Evolutionary conservation across 1,139 yeast genomes (phyloP).

Genomic region (Sugiyamaella grinbergsii): DNA sequence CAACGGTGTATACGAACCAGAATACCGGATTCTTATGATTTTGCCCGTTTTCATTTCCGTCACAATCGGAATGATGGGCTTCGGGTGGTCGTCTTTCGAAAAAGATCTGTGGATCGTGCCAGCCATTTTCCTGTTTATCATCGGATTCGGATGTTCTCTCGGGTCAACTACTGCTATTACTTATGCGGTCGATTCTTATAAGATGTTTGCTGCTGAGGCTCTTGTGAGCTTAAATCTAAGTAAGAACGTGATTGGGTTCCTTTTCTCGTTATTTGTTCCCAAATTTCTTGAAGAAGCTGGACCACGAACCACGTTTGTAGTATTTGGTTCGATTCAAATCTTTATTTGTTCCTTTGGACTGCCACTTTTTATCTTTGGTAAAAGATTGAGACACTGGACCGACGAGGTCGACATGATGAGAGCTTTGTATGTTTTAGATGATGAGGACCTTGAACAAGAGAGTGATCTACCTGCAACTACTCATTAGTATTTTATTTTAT

Average conservation of each 20-base stretch:
- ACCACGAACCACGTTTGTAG: constrained; percentile 51
- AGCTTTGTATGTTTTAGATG: constrained; percentile 31
- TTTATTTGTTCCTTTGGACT: constrained; percentile 53
- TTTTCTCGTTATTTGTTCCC: constrained; percentile 60
- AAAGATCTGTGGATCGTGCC: constrained; percentile 63
- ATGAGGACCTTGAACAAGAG: constrained; percentile 15
- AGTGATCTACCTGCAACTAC: background rate
- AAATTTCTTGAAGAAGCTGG: constrained; percentile 50
- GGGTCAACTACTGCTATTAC: constrained; percentile 66
- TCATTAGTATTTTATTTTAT: background rate
- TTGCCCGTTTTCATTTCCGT: constrained; percentile 52
- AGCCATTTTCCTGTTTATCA: constrained; percentile 55
- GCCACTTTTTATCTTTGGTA: constrained; percentile 60
- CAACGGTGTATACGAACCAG: constrained; percentile 63
- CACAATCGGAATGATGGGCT: constrained; percentile 60
- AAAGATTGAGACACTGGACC: constrained; percentile 53
- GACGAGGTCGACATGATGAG: constrained; percentile 37
- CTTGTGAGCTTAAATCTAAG: constrained; percentile 58
- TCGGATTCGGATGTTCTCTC: constrained; percentile 61
- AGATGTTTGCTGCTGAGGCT: constrained; percentile 60
- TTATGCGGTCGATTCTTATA: constrained; percentile 60
- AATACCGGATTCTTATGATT: constrained; percentile 58
- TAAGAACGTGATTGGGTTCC: constrained; percentile 58
- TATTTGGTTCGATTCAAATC: constrained; percentile 57
- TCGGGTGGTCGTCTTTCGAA: constrained; percentile 58